Evolutionary conservation across 2,329 filamentous ascomycete species (phyloP), one percentile per base, ranked within the genome.

Genomic region (Pyricularia sp.): DNA sequence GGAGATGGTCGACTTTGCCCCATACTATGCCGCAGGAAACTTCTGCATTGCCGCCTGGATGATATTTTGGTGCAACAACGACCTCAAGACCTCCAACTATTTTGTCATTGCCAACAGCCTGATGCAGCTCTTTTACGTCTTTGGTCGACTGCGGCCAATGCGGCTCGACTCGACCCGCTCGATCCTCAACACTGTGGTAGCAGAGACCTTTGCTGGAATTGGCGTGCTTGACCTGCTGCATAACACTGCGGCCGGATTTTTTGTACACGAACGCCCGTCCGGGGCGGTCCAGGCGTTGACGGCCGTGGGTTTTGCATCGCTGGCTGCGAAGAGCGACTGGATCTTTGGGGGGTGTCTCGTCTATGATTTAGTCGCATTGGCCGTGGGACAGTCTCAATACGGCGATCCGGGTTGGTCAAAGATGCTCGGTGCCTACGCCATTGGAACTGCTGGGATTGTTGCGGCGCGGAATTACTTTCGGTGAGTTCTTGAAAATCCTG

Each of bases 151-250:
- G 9, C 73, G 73, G 9, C 75, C 75, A 1, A 82, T 86, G 76
- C 78, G 84, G 69, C 78, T 76, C 1, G 70, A 72, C 22, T 82
- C 79, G 3, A 77, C 78, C 57, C 77, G 76, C 40, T 82, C 79
- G n/a, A 71, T 84, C 57, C 78, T 86, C 57, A 86, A 83, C 0
- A 82, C 86, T 70, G 70, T 84, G 63, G 82, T 84, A 3, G 75
- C 81, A 12, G 85, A 85, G 71, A 84, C 82, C 0, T 86, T 85
- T 68, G 82, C 83, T 0, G 83, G 84, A 6, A 85, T 86, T 65
- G 83, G 83, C 6, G 78, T 85, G 1, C 75, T 86, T 4, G 84
- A 86, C 68, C 73, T 86, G 12, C 71, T 86, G 55, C 83, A 86
- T 74, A 86, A 86, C 68, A 80, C 80, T 2, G 78, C 78, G 0